Percentiles rank a stretch among this genome's conserved stretches.
Conservation (phyloP, 1,139 yeast species). For the Pichia sp. region DNA sequence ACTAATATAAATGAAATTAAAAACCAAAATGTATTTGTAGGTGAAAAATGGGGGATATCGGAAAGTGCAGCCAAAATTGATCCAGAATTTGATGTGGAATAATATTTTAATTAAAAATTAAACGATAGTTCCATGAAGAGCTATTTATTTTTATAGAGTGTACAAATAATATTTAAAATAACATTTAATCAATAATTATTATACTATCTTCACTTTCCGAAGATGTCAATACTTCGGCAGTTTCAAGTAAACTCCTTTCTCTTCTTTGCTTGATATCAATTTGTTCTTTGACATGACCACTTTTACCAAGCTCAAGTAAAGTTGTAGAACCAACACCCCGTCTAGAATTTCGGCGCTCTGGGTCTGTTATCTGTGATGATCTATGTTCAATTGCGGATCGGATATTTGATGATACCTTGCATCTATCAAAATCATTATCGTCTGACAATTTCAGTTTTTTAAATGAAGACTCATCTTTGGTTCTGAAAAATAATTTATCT, state of each 20-base stretch:
- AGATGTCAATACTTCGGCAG: constrained; percentile 2
- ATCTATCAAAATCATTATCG: neutral
- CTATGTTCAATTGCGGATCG: too few relatives aligned
- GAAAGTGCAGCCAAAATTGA: constrained; percentile 43
- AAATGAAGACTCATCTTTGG: too few relatives aligned
- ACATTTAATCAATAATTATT: constrained; percentile 6
- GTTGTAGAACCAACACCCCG: neutral
- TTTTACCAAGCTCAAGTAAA: constrained; percentile 14
- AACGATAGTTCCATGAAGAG: too few relatives aligned
- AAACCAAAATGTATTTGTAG: constrained; percentile 31
- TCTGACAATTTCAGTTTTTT: neutral
- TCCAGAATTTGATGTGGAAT: constrained; percentile 30
- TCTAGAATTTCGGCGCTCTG: constrained; percentile 7
- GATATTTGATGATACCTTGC: neutral
- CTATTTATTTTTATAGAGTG: too few relatives aligned
- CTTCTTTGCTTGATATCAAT: constrained; percentile 4
- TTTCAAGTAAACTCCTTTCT: constrained; percentile 1
- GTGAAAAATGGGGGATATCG: constrained; percentile 44
- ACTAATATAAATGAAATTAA: constrained; percentile 31
- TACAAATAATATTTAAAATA: neutral
- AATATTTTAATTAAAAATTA: constrained; percentile 7
- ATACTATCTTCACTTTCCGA: constrained; percentile 3
- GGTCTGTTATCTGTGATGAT: too few relatives aligned
- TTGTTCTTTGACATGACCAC: constrained; percentile 12
- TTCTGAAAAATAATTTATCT: too few relatives aligned